Percentiles rank a stretch among this genome's conserved stretches.
Conservation (phyloP, 805 yeast species). For the Starmerella sp. region DNA sequence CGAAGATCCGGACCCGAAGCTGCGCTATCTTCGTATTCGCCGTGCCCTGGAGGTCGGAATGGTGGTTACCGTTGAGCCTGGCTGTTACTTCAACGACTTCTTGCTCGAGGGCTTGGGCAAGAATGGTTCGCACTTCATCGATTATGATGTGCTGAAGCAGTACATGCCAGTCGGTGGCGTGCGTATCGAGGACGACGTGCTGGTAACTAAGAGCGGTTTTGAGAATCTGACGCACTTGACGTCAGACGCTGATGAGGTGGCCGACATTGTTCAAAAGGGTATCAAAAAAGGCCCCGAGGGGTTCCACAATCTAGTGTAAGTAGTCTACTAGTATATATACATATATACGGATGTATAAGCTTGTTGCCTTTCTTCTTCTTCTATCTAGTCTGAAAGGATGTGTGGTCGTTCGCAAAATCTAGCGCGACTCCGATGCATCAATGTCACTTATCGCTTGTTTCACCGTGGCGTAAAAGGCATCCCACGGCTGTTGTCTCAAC, state of each 20-base stretch:
- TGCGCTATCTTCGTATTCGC: slow-evolving; percentile 69
- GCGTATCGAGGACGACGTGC: slow-evolving; percentile 85
- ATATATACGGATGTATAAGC: too few relatives aligned
- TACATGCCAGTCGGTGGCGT: slow-evolving; percentile 94
- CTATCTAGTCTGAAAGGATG: background rate
- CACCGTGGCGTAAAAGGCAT: slow-evolving; percentile 39
- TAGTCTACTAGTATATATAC: background rate
- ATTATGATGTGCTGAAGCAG: slow-evolving; percentile 53
- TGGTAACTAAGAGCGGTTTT: slow-evolving; percentile 63
- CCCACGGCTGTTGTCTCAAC: slow-evolving; percentile 27
- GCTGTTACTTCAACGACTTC: slow-evolving; percentile 79
- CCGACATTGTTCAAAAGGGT: slow-evolving; percentile 64
- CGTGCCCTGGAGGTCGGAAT: slow-evolving; percentile 60
- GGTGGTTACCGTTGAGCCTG: slow-evolving; percentile 94
- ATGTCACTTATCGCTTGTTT: slow-evolving; percentile 35
- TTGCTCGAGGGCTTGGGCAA: slow-evolving; percentile 39
- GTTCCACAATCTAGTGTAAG: slow-evolving; percentile 14
- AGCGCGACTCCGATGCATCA: background rate
- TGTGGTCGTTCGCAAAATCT: too few relatives aligned
- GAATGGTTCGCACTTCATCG: slow-evolving; percentile 42
- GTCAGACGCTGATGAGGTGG: slow-evolving; percentile 73
- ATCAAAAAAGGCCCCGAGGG: slow-evolving; percentile 30
- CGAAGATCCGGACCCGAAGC: slow-evolving; percentile 66
- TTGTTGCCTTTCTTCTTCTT: too few relatives aligned
- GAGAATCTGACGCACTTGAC: slow-evolving; percentile 78